Conservation (phyloP, 768 basidiomycete genomes). For the Boletus insuetus region DNA sequence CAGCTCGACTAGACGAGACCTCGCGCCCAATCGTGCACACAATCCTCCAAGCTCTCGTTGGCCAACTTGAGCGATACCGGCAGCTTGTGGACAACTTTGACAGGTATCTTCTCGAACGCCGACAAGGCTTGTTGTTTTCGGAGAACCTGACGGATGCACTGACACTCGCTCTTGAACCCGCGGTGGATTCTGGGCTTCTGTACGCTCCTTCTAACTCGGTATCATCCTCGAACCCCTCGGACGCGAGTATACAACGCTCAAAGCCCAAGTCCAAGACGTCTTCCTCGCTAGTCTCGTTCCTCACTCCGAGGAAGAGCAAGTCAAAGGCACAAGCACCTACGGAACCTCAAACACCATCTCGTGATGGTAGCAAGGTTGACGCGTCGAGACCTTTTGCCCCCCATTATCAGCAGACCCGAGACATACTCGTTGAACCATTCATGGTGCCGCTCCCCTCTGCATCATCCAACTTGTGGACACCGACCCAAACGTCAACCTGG, state of each 20-base stretch:
- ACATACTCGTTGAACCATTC: constrained; percentile 70
- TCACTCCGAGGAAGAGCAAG: constrained; percentile 74
- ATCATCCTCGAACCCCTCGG: constrained; percentile 28
- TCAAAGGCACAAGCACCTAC: constrained; percentile 30
- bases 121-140: constrained; percentile 86
- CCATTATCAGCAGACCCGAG: constrained; percentile 78
- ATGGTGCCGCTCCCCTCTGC: constrained; percentile 51
- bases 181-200: constrained; percentile 39
- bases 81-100: constrained; percentile 76
- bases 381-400: constrained; percentile 77
- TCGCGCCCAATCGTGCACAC: constrained; percentile 78
- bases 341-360: constrained; percentile 48
- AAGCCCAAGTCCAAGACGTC: constrained; percentile 55
- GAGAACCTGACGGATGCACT: constrained; percentile 92
- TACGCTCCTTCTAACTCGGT: constrained; percentile 18
- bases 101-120: constrained; percentile 76
- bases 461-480: constrained; percentile 61
- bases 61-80: constrained; percentile 80
- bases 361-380: constrained; percentile 38
- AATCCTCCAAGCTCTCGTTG: constrained; percentile 76
- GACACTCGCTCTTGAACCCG: constrained; percentile 64
- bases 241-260: constrained; percentile 35
- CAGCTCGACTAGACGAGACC: constrained; percentile 65
- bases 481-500: constrained; percentile 51
- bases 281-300: constrained; percentile 71